These are phyloP conservation scores for Chamaecyparis obtusa DNA, from an alignment of 75 land plant species.

Conservation along the genomic window DNA sequence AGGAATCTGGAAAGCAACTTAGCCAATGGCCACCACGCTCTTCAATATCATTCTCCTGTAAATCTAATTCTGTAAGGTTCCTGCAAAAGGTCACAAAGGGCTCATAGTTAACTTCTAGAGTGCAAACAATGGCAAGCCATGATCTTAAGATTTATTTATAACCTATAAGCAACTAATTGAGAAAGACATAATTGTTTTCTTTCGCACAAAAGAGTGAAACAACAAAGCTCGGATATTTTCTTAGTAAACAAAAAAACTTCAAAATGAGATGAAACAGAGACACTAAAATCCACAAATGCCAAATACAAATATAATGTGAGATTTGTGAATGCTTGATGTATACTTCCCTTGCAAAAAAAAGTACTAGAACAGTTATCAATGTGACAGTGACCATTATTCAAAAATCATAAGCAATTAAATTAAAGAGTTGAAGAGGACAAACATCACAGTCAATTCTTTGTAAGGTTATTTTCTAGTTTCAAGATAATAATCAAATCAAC, in stretches of 20 bases:
- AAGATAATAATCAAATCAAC: not conserved
- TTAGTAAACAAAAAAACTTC: not conserved
- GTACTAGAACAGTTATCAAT: not conserved
- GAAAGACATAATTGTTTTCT: not conserved
- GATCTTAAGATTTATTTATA: not conserved
- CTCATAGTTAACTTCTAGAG: not conserved
- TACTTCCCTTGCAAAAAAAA: not conserved
- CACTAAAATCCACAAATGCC: not conserved
- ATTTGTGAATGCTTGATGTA: not conserved
- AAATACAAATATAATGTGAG: not conserved
- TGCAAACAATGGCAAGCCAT: not conserved
- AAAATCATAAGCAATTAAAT: not conserved
- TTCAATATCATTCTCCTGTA: conserved; percentile 47
- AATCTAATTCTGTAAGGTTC: conserved; percentile 50
- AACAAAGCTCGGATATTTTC: not conserved
- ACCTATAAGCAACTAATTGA: not conserved
- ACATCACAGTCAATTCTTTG: not conserved
- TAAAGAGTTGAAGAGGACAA: not conserved
- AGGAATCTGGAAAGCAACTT: conserved; percentile 45
- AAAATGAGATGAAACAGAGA: not conserved
- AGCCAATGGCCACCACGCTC: conserved; percentile 42
- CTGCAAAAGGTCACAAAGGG: conserved; percentile 21
- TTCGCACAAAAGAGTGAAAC: not conserved
- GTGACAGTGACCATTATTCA: not conserved
- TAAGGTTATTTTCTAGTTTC: not conserved